Percentiles rank a stretch among this genome's conserved stretches.
Conservation (phyloP, 352 stramenopile species). For the Phytophthora constricta region DNA sequence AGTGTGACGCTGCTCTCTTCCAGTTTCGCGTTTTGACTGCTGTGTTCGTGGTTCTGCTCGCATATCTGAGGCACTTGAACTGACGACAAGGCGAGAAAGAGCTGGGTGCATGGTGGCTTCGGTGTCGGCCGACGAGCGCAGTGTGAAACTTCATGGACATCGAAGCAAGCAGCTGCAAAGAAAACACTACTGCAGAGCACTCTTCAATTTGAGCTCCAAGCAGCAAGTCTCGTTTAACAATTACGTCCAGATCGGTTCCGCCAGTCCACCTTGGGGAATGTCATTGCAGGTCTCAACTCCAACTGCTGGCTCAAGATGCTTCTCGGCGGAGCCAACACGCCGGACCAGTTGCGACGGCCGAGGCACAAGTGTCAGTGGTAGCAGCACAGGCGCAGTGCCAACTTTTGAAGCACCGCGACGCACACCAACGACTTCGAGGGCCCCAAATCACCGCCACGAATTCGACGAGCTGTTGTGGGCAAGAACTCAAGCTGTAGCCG, state of each 20-base stretch:
- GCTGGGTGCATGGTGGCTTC: neutral
- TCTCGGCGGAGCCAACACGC: neutral
- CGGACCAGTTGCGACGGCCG: too few species aligned
- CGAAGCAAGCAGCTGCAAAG: too few species aligned
- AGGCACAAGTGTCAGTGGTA: neutral
- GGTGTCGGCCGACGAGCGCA: neutral
- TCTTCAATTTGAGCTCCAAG: conserved; percentile 1
- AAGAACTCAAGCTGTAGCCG: conserved; percentile 16
- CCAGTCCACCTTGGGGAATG: neutral
- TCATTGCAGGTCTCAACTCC: neutral
- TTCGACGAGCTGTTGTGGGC: conserved; percentile 22
- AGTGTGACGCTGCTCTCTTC: too few species aligned
- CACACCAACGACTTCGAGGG: neutral
- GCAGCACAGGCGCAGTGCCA: neutral
- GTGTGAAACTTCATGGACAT: neutral
- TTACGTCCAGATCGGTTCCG: neutral
- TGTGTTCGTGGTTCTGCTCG: neutral
- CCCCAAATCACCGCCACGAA: conserved; percentile 2
- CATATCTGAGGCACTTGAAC: neutral
- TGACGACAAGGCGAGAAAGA: neutral
- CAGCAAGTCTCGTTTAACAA: too few species aligned
- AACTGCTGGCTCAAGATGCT: neutral
- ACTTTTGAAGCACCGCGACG: conserved; percentile 3
- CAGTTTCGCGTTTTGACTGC: neutral
- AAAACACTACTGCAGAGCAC: neutral